phyloP scores from a whole-genome alignment of 2,329 filamentous ascomycete genomes.

The Penicillium sp. region DNA sequence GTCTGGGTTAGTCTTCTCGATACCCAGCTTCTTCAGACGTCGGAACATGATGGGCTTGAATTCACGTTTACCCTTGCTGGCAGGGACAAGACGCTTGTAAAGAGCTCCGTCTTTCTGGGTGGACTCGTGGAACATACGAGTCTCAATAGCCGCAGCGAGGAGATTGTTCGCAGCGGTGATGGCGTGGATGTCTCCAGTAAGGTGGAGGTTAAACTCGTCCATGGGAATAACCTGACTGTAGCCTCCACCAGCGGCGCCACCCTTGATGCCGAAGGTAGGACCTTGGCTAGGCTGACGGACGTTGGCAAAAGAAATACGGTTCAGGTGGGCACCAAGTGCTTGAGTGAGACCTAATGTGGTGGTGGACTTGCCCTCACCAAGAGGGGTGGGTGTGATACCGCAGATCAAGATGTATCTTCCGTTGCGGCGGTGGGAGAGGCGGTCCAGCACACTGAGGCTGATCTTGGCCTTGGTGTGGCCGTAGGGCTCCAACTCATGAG shows the following conservation, averaged over 20 bases:
- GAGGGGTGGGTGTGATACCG: constrained; percentile 92
- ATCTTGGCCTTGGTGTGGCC: constrained; percentile 96
- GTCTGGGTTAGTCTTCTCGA: constrained; percentile 89
- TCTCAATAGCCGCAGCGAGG: constrained; percentile 92
- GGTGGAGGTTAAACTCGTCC: constrained; percentile 98
- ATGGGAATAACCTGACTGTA: constrained; percentile 99
- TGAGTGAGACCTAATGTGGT: constrained; percentile 95
- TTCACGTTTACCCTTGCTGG: constrained; percentile 82
- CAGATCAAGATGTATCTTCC: constrained; percentile 91
- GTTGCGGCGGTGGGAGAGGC: constrained; percentile 80
- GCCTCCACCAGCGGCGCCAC: constrained; percentile 91
- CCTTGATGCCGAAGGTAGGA: constrained; percentile 98
- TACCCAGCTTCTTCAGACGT: constrained; percentile 90
- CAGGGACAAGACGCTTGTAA: constrained; percentile 82
- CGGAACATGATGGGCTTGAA: constrained; percentile 92
- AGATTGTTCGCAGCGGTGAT: constrained; percentile 97
- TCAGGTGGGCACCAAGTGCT: constrained; percentile 83
- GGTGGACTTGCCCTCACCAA: constrained; percentile 97
- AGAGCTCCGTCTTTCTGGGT: constrained; percentile 88
- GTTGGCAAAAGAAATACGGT: constrained; percentile 88
- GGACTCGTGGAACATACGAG: constrained; percentile 95
- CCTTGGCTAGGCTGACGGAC: constrained; percentile 96
- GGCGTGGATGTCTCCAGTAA: constrained; percentile 97
- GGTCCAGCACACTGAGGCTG: constrained; percentile 74
- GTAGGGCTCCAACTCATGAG: constrained; percentile 90